Conservation (phyloP, 306 rosid genomes). For the Potentilla sterilis region DNA sequence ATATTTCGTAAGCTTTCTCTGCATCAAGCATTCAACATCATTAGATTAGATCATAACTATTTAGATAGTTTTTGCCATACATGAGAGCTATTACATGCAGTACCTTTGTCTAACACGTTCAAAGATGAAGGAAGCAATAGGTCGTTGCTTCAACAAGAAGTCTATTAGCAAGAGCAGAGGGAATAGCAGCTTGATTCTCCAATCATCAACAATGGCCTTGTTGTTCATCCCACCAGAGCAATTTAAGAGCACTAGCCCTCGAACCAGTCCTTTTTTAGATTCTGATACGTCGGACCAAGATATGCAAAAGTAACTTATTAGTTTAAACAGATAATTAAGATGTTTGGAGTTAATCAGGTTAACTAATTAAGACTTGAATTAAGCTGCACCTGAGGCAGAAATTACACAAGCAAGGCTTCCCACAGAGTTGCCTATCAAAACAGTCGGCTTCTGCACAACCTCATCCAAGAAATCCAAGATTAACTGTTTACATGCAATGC, state of each 20-base stretch:
- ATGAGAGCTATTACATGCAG: not conserved
- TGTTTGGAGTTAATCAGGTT: not conserved
- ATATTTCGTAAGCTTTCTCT: conserved; percentile 72
- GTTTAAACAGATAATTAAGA: not conserved
- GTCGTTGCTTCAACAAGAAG: conserved; percentile 62
- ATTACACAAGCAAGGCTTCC: conserved; percentile 96
- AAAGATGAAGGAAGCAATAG: conserved; percentile 70
- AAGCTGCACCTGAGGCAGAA: conserved; percentile 72
- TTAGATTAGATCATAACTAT: not conserved
- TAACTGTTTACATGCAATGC: conserved; percentile 44
- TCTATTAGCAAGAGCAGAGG: conserved; percentile 83
- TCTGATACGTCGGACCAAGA: conserved; percentile 44
- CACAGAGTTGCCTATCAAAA: conserved; percentile 83
- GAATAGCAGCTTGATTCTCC: conserved; percentile 82
- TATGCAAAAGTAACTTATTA: conserved; percentile 1
- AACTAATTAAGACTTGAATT: not conserved
- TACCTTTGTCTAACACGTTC: conserved; percentile 82
- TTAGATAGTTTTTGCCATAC: not conserved
- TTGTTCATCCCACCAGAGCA: conserved; percentile 98
- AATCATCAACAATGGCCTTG: conserved; percentile 87
- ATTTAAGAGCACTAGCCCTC: conserved; percentile 74
- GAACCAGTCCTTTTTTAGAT: conserved; percentile 54
- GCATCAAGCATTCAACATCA: conserved; percentile 28
- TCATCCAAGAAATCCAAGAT: conserved; percentile 81
- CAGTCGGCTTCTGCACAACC: conserved; percentile 72